phyloP scores from a whole-genome alignment of 768 basidiomycete species.

The Mycena haematopus region DNA sequence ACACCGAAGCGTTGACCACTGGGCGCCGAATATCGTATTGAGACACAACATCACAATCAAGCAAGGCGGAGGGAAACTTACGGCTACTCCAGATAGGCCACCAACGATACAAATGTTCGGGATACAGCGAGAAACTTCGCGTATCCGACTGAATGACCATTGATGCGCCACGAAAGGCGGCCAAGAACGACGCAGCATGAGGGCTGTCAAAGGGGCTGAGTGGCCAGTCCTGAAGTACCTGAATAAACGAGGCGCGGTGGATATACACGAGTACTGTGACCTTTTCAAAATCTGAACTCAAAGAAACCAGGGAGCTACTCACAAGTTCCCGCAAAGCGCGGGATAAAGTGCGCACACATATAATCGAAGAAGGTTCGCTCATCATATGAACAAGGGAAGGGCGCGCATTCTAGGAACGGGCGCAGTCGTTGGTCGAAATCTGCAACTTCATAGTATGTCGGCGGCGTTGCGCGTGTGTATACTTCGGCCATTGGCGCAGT shows the following conservation, averaged over 20 bases:
- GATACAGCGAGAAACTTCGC: constrained; percentile 43
- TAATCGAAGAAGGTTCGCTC: constrained; percentile 6
- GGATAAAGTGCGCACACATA: not conserved
- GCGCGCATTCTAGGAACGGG: constrained; percentile 7
- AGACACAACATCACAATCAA: no score
- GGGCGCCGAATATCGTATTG: no score
- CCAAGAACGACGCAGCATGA: constrained; percentile 55
- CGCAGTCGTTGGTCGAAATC: constrained; percentile 20
- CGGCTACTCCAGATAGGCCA: constrained; percentile 52
- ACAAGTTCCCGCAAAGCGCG: constrained; percentile 8
- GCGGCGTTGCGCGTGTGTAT: constrained; percentile 35
- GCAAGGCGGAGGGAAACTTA: no score
- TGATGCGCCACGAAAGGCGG: constrained; percentile 53
- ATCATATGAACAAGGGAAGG: not conserved
- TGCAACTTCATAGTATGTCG: constrained; percentile 36
- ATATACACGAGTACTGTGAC: constrained; percentile 50
- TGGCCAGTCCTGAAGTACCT: constrained; percentile 50
- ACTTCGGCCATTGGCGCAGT: constrained; percentile 36
- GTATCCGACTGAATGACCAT: constrained; percentile 7
- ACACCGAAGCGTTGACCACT: constrained; percentile 17
- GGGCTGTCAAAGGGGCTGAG: constrained; percentile 52
- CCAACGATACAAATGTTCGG: constrained; percentile 48
- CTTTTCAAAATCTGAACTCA: not conserved
- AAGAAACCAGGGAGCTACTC: not conserved
- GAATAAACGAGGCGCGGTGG: constrained; percentile 55